A percentile compares a stretch with the other conserved stretches of the same genome.
These are phyloP conservation scores for Cyclotella kingstonii DNA, from an alignment of 108 stramenopile species.

Conservation along the genomic window DNA sequence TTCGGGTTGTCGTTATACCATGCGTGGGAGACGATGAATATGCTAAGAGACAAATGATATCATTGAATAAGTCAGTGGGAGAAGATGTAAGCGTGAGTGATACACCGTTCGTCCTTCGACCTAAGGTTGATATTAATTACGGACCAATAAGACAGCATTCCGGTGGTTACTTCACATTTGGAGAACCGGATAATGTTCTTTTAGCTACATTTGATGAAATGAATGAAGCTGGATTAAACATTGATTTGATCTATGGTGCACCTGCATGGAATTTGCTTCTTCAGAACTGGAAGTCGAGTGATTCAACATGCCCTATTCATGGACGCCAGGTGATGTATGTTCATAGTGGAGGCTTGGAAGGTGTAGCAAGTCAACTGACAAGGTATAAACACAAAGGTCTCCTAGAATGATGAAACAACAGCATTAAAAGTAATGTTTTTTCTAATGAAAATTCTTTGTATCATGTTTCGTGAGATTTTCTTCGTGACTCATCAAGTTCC, in stretches of 20 bases:
- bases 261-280: slow-evolving; percentile 71
- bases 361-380: slow-evolving; percentile 80
- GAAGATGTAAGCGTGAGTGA: slow-evolving; percentile 44
- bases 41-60: slow-evolving; percentile 76
- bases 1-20: slow-evolving; percentile 78
- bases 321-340: slow-evolving; percentile 83
- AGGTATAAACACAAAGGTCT: slow-evolving; percentile 86
- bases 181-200: slow-evolving; percentile 56
- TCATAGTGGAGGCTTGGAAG: slow-evolving; percentile 91
- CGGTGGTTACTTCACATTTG: slow-evolving; percentile 67
- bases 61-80: slow-evolving; percentile 48
- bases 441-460: not conserved
- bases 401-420: slow-evolving; percentile 47
- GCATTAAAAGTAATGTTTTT: not conserved
- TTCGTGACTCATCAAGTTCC: not conserved
- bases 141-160: slow-evolving; percentile 21
- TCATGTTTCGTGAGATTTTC: too few species aligned
- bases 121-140: slow-evolving; percentile 37
- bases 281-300: slow-evolving; percentile 57
- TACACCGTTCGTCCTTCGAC: slow-evolving; percentile 59
- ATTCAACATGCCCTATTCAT: slow-evolving; percentile 43
- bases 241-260: slow-evolving; percentile 84
- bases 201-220: slow-evolving; percentile 65
- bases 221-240: slow-evolving; percentile 55
- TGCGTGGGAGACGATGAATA: slow-evolving; percentile 83